These are phyloP conservation scores for Candolleomyces aberdarensis DNA, from an alignment of 768 basidiomycete species.

Conservation along the genomic window DNA sequence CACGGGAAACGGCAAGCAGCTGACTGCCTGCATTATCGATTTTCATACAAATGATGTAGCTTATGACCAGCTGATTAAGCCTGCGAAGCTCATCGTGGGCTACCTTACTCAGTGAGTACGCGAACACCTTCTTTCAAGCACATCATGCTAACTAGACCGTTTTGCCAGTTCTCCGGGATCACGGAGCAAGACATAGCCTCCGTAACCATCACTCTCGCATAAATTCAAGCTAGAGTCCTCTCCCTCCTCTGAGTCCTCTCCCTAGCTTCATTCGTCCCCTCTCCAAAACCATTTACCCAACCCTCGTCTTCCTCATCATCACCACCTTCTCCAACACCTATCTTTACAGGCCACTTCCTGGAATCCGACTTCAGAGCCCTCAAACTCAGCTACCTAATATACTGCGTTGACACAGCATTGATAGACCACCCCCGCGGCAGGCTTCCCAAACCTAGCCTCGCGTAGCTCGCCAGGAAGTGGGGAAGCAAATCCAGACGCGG, in stretches of 20 bases:
- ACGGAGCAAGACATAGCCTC: slow-evolving; percentile 65
- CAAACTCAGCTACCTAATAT: too few species aligned
- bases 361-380: slow-evolving; percentile 92
- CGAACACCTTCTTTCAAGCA: neutral
- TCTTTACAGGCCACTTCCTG: slow-evolving; percentile 92
- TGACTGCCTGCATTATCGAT: slow-evolving; percentile 86
- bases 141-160: neutral
- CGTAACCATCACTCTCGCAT: slow-evolving; percentile 73
- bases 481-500: slow-evolving; percentile 80
- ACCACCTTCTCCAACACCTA: slow-evolving; percentile 51
- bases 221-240: slow-evolving; percentile 74
- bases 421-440: slow-evolving; percentile 89
- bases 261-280: slow-evolving; percentile 21
- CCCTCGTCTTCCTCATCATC: slow-evolving; percentile 1
- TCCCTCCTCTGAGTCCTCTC: slow-evolving; percentile 63
- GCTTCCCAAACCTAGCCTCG: slow-evolving; percentile 90
- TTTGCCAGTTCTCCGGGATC: slow-evolving; percentile 84
- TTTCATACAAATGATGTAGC: slow-evolving; percentile 66
- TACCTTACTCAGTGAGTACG: slow-evolving; percentile 80
- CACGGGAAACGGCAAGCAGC: slow-evolving; percentile 86
- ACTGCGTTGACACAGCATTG: slow-evolving; percentile 89
- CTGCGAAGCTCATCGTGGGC: slow-evolving; percentile 77
- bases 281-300: slow-evolving; percentile 38
- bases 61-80: slow-evolving; percentile 90
- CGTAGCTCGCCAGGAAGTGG: slow-evolving; percentile 96